Conservation (phyloP, 1,139 yeast genomes). For the Candida dubliniensis region DNA sequence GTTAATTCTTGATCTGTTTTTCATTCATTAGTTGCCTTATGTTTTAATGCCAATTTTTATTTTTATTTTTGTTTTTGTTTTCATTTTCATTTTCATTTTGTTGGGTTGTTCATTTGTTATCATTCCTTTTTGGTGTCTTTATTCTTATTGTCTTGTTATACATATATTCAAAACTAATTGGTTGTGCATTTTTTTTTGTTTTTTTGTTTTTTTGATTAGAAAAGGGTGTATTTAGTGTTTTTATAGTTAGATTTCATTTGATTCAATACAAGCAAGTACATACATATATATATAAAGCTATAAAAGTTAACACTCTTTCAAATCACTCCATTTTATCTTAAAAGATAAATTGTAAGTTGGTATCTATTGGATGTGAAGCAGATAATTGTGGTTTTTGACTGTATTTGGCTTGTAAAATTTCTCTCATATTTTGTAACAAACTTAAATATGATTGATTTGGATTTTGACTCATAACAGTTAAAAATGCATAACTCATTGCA, state of each 20-base stretch:
- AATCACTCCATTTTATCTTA: too few species aligned
- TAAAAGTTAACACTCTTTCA: neutral
- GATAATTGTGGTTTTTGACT: constrained; percentile 89
- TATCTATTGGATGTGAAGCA: constrained; percentile 81
- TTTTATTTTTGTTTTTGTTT: neutral
- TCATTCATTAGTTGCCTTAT: too few species aligned
- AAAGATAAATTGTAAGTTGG: constrained; percentile 59
- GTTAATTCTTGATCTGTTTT: too few species aligned
- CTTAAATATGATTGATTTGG: constrained; percentile 78
- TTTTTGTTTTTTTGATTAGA: too few species aligned
- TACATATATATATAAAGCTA: neutral
- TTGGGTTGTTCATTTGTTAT: neutral
- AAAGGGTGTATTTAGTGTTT: too few species aligned
- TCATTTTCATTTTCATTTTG: neutral
- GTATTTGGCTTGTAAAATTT: constrained; percentile 65
- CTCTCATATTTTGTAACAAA: constrained; percentile 77
- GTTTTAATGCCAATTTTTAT: neutral
- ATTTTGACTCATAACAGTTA: constrained; percentile 62
- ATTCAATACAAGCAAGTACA: neutral
- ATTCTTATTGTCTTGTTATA: neutral
- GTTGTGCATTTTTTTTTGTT: constrained; percentile 1
- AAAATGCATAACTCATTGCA: constrained; percentile 92
- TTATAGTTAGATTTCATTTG: neutral
- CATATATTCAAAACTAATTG: neutral
- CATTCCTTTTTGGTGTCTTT: neutral